A percentile compares a stretch with the other conserved stretches of the same genome.
phyloP scores from a whole-genome alignment of 768 basidiomycete genomes.

The Rubroboletus satanas region DNA sequence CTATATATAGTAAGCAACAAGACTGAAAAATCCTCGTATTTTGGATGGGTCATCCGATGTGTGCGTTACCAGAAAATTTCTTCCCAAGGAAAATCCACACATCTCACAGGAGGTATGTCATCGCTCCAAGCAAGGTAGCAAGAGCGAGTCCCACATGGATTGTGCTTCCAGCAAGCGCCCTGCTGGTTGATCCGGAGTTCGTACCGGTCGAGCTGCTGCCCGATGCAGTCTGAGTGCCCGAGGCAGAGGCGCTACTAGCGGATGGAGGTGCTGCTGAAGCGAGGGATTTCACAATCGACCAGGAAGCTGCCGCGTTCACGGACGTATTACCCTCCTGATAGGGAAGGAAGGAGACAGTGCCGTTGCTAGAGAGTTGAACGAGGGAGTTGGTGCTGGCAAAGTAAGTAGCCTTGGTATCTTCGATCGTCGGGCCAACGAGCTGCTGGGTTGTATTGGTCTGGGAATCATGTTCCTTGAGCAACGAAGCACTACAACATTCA shows the following conservation, averaged over 20 bases:
- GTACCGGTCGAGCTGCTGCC: conserved; percentile 14
- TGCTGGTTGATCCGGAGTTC: conserved; percentile 12
- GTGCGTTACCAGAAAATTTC: background rate
- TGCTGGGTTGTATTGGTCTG: conserved; percentile 63
- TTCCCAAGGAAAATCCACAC: background rate
- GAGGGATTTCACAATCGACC: conserved; percentile 46
- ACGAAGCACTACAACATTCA: background rate
- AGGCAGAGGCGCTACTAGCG: conserved; percentile 16
- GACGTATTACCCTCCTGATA: conserved; percentile 45
- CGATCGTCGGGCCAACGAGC: conserved; percentile 54
- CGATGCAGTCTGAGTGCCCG: conserved; percentile 16
- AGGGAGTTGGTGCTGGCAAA: conserved; percentile 58
- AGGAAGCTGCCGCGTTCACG: conserved; percentile 45
- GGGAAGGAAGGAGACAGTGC: conserved; percentile 57
- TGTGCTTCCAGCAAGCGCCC: conserved; percentile 8
- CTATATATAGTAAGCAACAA: conserved; percentile 6
- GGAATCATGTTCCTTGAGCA: conserved; percentile 2
- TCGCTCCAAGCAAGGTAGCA: conserved; percentile 11
- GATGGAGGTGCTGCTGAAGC: conserved; percentile 41
- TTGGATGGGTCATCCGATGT: background rate
- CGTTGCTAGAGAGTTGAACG: conserved; percentile 63
- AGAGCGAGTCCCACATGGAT: conserved; percentile 15
- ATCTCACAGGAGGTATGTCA: conserved; percentile 15
- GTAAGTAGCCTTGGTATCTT: conserved; percentile 60
- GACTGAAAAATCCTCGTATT: background rate